Base-by-base conservation (phyloP, 768 basidiomycete species). In the Lactarius sp. region DNA sequence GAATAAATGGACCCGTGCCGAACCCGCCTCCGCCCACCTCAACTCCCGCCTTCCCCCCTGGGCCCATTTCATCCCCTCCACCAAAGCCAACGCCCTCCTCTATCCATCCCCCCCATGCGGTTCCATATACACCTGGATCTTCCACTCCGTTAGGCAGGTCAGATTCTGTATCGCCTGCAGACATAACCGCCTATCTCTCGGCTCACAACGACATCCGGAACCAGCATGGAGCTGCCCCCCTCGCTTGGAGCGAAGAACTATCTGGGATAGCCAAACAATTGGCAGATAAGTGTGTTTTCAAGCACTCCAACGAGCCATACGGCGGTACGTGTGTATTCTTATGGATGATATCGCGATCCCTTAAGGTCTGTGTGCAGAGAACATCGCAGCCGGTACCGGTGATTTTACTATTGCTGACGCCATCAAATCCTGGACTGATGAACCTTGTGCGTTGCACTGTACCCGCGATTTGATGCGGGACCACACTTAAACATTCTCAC, bases 341-440 rank as follows among this genome's bases (percentile, higher is more conserved):
- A 2, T 39, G 36, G 34, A 36, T 34, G 8, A 14, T 34, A 8
- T 22, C 12, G 46, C 27, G 27, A 0, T 33, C 46, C 16, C 37
- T 59, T n/a, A 53, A 31, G 9, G 33, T 10, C 10, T 4, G n/a
- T 55, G 18, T 47, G 20, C 70, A 85, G 88, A 90, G 75, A 90
- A 92, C 69, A 73, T 90, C 65, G 86, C 87, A 60, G 88, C 87
- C 59, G 88, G 87, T 10, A 85, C 85, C 20, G 86, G 84, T 14
- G 69, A 67, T 37, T 87, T 80, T 70, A 75, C 70, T 52, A 84
- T 87, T 62, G 57, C 73, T 12, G 51, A 71, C 0, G 87, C 81
- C 20, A 75, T 89, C 67, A 75, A 79, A 63, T 74, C 75, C 8
- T 92, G 88, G 90, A 80, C 83, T 3, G 81, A 80, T 69, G 89